Percentiles rank a stretch among this genome's conserved stretches.
Conservation (phyloP, 2,329 filamentous ascomycete genomes). For the Coleophoma eucalyptorum region DNA sequence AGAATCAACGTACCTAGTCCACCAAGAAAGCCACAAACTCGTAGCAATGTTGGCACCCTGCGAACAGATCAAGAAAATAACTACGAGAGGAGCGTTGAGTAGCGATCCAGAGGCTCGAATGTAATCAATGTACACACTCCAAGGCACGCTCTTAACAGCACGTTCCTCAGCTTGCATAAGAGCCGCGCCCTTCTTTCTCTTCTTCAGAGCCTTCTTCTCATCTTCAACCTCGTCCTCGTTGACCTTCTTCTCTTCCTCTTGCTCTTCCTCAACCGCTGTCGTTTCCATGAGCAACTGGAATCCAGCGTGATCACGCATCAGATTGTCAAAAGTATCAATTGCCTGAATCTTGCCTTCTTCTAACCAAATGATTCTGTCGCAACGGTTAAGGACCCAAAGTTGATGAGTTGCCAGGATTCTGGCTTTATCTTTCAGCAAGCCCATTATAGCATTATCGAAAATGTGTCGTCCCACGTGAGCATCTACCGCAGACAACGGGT, state of each 20-base stretch:
- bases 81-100: conserved; percentile 48
- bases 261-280: conserved; percentile 47
- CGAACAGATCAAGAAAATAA: conserved; percentile 49
- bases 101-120: conserved; percentile 54
- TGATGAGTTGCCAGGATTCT: conserved; percentile 68
- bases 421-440: conserved; percentile 61
- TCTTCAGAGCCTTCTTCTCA: conserved; percentile 38
- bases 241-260: conserved; percentile 48
- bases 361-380: conserved; percentile 65
- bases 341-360: conserved; percentile 58
- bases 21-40: conserved; percentile 87
- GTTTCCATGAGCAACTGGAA: conserved; percentile 60
- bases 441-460: conserved; percentile 68
- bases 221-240: conserved; percentile 49
- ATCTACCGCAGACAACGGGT: conserved; percentile 30
- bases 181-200: conserved; percentile 53
- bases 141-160: conserved; percentile 55
- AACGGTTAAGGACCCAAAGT: conserved; percentile 62
- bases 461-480: conserved; percentile 35
- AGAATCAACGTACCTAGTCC: conserved; percentile 63
- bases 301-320: conserved; percentile 54
- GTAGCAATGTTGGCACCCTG: conserved; percentile 83
- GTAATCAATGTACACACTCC: conserved; percentile 60
- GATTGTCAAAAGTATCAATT: conserved; percentile 60
- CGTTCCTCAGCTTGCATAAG: conserved; percentile 71